Evolutionary conservation across 345 rosid species (phyloP).

Genomic region (Bruguiera sexangula): DNA sequence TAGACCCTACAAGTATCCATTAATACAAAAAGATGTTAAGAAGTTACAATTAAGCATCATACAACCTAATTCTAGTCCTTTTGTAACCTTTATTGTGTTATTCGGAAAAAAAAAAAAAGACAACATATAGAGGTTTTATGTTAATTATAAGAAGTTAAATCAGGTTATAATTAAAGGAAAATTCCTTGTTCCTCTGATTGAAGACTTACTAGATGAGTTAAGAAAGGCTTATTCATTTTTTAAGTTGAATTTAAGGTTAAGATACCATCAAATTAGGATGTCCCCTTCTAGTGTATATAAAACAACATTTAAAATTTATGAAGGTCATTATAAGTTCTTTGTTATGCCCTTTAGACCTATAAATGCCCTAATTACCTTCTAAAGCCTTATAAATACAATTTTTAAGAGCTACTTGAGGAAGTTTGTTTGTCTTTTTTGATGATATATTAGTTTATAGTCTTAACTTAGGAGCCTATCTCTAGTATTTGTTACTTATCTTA

Average conservation of each 20-base stretch:
- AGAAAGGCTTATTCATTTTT: not conserved
- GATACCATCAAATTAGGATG: not conserved
- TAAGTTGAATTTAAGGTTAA: not conserved
- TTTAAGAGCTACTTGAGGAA: not conserved
- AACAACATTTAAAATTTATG: not conserved
- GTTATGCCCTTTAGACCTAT: not conserved
- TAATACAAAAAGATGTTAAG: no score
- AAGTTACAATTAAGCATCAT: no score
- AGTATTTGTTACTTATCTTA: not conserved
- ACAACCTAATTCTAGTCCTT: no score
- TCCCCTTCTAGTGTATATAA: not conserved
- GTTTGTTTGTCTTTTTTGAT: not conserved
- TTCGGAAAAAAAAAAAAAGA: not conserved
- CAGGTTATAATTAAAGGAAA: not conserved
- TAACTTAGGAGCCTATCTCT: not conserved
- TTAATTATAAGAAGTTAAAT: not conserved
- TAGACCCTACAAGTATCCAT: no score
- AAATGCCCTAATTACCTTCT: not conserved
- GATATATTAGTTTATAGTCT: not conserved
- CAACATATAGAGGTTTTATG: not conserved
- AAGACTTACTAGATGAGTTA: not conserved
- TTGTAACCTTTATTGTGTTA: no score
- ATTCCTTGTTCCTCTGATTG: not conserved
- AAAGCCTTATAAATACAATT: not conserved
- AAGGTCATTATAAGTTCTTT: not conserved